A percentile compares a stretch with the other conserved stretches of the same genome.
Evolutionary conservation across 306 rosid species (phyloP).

Genomic region (Begonia loranthoides): DNA sequence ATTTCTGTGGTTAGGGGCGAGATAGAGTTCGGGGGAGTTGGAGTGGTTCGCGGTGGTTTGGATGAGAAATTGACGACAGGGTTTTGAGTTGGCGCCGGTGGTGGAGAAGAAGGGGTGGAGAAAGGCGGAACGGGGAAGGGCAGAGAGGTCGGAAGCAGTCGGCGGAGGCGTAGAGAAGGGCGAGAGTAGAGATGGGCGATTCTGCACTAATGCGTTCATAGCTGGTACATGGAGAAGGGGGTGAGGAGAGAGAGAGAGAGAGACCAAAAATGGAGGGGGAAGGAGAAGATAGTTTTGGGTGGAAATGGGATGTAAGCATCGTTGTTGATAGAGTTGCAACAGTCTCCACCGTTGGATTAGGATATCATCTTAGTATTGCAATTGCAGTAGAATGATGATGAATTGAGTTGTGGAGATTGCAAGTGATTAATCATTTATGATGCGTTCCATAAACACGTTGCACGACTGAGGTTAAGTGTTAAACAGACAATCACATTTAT

Average conservation of each 20-base stretch:
- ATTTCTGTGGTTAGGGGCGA: constrained; percentile 13
- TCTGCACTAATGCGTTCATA: constrained; percentile 39
- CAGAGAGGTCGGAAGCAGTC: constrained; percentile 12
- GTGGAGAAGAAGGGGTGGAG: constrained; percentile 13
- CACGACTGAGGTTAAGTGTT: too few species aligned
- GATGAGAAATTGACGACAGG: constrained; percentile 12
- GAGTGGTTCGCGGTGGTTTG: constrained; percentile 23
- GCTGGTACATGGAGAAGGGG: constrained; percentile 32
- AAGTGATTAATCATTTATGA: too few species aligned
- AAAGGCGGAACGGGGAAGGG: constrained; percentile 12
- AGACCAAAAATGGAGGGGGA: neutral
- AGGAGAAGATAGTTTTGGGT: constrained; percentile 12
- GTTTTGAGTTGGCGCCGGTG: constrained; percentile 8
- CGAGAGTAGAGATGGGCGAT: constrained; percentile 4
- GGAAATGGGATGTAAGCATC: constrained; percentile 18
- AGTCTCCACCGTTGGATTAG: neutral
- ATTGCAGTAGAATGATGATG: too few species aligned
- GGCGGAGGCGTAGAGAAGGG: constrained; percentile 11
- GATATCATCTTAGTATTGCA: too few species aligned
- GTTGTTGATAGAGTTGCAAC: neutral
- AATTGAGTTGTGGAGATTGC: too few species aligned
- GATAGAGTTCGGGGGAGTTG: constrained; percentile 21
- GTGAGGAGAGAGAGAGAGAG: neutral
- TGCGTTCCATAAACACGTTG: too few species aligned
- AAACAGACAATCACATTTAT: too few species aligned